These are phyloP conservation scores for Posidonia oceanica DNA, from an alignment of 116 monocot genomes.

Conservation along the genomic window DNA sequence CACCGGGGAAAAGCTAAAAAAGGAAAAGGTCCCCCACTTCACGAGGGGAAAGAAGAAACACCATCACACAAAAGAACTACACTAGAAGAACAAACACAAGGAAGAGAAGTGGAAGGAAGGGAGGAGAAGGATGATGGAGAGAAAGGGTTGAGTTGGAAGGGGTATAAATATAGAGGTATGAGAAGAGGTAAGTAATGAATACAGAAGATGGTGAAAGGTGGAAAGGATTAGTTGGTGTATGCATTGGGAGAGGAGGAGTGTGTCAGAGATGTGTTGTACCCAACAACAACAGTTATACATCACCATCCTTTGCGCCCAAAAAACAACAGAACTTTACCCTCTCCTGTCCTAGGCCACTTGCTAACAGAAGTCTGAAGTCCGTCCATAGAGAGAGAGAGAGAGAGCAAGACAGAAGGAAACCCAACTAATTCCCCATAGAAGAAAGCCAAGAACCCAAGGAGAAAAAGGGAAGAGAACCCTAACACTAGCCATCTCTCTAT, in stretches of 20 bases:
- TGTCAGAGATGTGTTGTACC: constrained; percentile 6
- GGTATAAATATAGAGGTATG: background rate
- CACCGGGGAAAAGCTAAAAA: no score
- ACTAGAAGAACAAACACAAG: background rate
- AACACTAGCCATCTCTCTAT: background rate
- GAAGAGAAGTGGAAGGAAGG: background rate
- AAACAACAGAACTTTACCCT: constrained; percentile 5
- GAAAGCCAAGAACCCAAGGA: background rate
- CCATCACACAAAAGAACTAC: background rate
- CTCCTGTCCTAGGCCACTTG: constrained; percentile 6
- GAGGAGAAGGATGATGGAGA: background rate
- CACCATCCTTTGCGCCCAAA: constrained; percentile 8
- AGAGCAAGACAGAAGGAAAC: background rate
- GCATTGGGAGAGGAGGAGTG: constrained; percentile 1
- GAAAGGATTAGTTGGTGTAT: background rate
- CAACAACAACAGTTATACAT: constrained; percentile 17
- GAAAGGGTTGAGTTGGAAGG: background rate
- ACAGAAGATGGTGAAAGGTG: background rate
- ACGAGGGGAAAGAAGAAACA: background rate
- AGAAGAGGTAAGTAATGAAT: background rate
- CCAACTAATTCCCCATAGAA: constrained; percentile 1
- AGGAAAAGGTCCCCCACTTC: no score
- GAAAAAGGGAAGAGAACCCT: background rate
- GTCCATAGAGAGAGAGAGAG: background rate
- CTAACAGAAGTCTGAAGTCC: background rate